phyloP scores from a whole-genome alignment of 2,329 filamentous ascomycete genomes.

The Cyanodermella asteris region DNA sequence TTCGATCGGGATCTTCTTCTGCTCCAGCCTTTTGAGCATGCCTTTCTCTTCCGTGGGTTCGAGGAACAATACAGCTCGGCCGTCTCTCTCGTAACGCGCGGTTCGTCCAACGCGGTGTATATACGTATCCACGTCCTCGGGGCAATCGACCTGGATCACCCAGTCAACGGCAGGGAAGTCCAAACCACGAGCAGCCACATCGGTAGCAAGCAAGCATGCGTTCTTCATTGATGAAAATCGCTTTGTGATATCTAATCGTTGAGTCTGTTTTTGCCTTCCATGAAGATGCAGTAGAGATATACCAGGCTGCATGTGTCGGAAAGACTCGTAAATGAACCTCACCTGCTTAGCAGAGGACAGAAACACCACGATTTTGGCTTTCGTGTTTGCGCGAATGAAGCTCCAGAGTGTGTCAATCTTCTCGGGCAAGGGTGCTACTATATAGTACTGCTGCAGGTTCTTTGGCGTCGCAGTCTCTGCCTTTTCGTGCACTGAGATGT shows the following conservation, averaged over 20 bases:
- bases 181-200: conserved; percentile 80
- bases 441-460: conserved; percentile 75
- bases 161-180: conserved; percentile 96
- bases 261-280: conserved; percentile 79
- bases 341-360: conserved; percentile 91
- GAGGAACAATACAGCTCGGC: conserved; percentile 72
- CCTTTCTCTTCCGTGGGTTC: conserved; percentile 80
- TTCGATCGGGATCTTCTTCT: conserved; percentile 76
- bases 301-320: conserved; percentile 83
- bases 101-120: conserved; percentile 91
- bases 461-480: conserved; percentile 60
- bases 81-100: conserved; percentile 75
- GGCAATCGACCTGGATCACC: conserved; percentile 96
- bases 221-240: conserved; percentile 63
- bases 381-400: conserved; percentile 77
- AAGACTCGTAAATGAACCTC: conserved; percentile 81
- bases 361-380: conserved; percentile 89
- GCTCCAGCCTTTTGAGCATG: conserved; percentile 68
- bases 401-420: conserved; percentile 86
- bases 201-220: conserved; percentile 81
- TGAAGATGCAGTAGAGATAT: conserved; percentile 83
- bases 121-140: conserved; percentile 91
- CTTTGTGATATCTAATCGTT: conserved; percentile 66
- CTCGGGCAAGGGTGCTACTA: conserved; percentile 61
- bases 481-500: conserved; percentile 78